A percentile compares a stretch with the other conserved stretches of the same genome.
Conservation (phyloP, 108 stramenopile species). For the Cylindrotheca closterium region DNA sequence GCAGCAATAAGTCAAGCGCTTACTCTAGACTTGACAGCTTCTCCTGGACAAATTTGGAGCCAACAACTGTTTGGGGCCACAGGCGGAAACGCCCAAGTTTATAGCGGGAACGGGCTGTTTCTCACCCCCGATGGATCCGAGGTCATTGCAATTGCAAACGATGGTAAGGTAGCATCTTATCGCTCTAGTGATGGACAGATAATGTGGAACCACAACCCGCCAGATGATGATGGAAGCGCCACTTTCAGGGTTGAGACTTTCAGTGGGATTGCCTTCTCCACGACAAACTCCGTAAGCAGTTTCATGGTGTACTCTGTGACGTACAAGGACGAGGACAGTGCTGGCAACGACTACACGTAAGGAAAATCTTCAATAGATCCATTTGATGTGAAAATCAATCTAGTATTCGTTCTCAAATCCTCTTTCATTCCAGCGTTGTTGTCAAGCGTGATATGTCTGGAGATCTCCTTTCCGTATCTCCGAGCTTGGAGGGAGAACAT, state of each 20-base stretch:
- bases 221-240: not conserved
- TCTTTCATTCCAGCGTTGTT: constrained; percentile 18
- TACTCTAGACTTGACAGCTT: not conserved
- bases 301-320: constrained; percentile 11
- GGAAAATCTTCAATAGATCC: not conserved
- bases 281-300: not conserved
- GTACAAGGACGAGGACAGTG: not conserved
- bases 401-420: not conserved
- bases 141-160: not conserved
- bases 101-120: constrained; percentile 8
- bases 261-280: constrained; percentile 5
- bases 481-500: constrained; percentile 24
- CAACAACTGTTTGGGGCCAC: not conserved
- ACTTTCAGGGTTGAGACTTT: not conserved
- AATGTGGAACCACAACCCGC: not conserved
- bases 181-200: not conserved
- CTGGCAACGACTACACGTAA: constrained; percentile 12
- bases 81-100: constrained; percentile 7
- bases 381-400: not conserved
- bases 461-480: constrained; percentile 28
- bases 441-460: constrained; percentile 27
- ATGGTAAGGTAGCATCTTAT: not conserved
- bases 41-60: not conserved
- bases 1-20: not conserved
- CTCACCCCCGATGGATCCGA: constrained; percentile 4